phyloP scores from a whole-genome alignment of 108 stramenopile species.

The Cyclotella atomus region DNA sequence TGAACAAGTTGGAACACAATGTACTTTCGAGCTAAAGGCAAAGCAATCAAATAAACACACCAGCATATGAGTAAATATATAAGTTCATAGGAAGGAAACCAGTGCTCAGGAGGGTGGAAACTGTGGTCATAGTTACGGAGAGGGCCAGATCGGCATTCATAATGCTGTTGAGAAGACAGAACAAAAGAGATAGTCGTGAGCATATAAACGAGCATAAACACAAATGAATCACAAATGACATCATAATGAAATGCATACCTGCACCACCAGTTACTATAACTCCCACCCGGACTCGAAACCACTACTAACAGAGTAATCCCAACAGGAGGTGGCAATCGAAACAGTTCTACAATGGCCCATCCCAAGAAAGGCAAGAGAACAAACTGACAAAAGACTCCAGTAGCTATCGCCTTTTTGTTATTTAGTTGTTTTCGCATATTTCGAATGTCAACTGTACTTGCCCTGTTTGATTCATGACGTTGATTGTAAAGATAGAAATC shows the following conservation, averaged over 20 bases:
- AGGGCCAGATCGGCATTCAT: constrained; percentile 53
- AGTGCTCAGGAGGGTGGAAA: constrained; percentile 31
- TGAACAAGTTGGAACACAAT: too few species aligned
- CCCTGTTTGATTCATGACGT: background rate
- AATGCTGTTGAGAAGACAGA: background rate
- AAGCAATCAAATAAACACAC: too few species aligned
- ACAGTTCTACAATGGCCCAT: constrained; percentile 60
- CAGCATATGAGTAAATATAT: constrained; percentile 39
- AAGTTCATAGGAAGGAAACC: constrained; percentile 53
- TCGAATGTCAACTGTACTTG: constrained; percentile 36
- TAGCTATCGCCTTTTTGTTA: constrained; percentile 21
- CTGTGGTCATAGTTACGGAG: constrained; percentile 53
- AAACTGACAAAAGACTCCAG: constrained; percentile 53
- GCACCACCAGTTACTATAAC: constrained; percentile 74
- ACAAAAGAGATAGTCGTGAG: too few species aligned
- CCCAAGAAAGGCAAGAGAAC: constrained; percentile 81
- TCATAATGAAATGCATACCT: background rate
- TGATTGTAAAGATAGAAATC: background rate
- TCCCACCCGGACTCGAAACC: constrained; percentile 78
- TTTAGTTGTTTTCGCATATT: constrained; percentile 26
- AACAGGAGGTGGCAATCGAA: constrained; percentile 52
- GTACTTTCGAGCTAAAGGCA: too few species aligned
- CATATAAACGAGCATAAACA: too few species aligned
- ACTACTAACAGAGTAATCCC: constrained; percentile 81
- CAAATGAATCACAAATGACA: too few species aligned